Base-by-base conservation (phyloP, 176 grass and related monocot genomes). In the Oryza meridionalis region DNA sequence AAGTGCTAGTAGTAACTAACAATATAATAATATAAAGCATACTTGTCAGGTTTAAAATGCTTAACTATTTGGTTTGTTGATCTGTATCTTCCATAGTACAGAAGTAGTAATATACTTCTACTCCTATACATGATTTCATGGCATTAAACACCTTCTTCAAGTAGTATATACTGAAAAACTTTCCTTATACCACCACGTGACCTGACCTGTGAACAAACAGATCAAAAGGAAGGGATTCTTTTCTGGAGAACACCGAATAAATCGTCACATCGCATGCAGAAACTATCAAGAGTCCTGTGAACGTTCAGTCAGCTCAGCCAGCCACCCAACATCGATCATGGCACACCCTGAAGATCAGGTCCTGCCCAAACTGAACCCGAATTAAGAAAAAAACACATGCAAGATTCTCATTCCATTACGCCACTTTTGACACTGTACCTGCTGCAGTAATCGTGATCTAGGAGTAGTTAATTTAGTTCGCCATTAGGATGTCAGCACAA, bases 291-390 rank as follows among this genome's bases (percentile, higher is more conserved):
- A 17, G 38, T 2, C 75, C 67, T 78, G 83, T 78, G 83, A 78
- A 72, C 51, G 67, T 50, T 65, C 76, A 50, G 27, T 78, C 83
- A 78, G 49, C 84, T 85, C 74, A 71, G 26, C 37, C 84, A 19
- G 19, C 19, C 19, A n/a, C 19, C 9, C 25, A 59, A 3, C 2
- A 31, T 32, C 63, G 40, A 65, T 42, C 51, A 19, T 26, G 75
- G 43, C 75, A 78, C 33, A 3, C 11, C 69, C 38, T 71, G 65
- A 22, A 22, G 32, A 29, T 58, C 5, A 17, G 7, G 19, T 21
- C 53, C 53, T 58, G 16, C 50, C 53, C 17, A 58, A 62, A 24
- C 58, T 62, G 21, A 62, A 62, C 58, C 8, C 2, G 65, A 71
- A 70, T 63, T 63, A 72, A 37, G 14, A 71, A 31, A 31, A 65